Evolutionary conservation across 768 basidiomycete species (phyloP), one percentile per base, ranked within the genome.

Genomic region (Calocybe indica): DNA sequence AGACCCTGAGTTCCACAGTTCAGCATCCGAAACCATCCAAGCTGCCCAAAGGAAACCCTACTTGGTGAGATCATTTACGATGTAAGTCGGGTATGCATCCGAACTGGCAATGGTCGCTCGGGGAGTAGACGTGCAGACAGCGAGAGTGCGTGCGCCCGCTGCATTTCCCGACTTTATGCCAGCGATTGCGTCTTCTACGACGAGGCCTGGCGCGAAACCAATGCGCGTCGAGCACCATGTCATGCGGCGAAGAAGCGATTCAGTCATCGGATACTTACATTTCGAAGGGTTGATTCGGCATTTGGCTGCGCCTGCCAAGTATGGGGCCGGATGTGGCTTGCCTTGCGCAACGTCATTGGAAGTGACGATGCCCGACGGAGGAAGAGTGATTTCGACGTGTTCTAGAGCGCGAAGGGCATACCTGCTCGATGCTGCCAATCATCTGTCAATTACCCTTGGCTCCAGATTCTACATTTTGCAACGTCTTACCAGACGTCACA

Each of bases 251-350:
- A 4, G 4, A 22, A 15, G 31, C 4, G 31, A 29, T 43, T 15
- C 6, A 4, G 30, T 8, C 40, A 34, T 14, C 29, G 15, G 30
- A 22, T 12, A 56, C 78, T 48, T 42, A 82, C 86, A 91, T 42
- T 78, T 78, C 14, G 62, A 63, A 1, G 82, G 70, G 41, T 81
- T 69, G 15, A 77, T 72, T n/a, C 67, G 70, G 49, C 84, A 78
- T 40, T 67, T 71, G 45, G 65, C 55, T 12, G 91, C 90, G 8
- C 92, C 92, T 0, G 80, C 78, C 10, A 92, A 67, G 65, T 94
- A 96, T 14, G 93, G 93, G 33, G 79, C 89, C 1, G 92, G 91
- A 58, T 84, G 75, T n/a, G 92, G 92, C 68, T 94, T 94, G 39
- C 92, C 91, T 43, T 75, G 66, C 8, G 64, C 56, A 7, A 85